Conservation (phyloP, 345 rosid species). For the Nasturtium officinale region DNA sequence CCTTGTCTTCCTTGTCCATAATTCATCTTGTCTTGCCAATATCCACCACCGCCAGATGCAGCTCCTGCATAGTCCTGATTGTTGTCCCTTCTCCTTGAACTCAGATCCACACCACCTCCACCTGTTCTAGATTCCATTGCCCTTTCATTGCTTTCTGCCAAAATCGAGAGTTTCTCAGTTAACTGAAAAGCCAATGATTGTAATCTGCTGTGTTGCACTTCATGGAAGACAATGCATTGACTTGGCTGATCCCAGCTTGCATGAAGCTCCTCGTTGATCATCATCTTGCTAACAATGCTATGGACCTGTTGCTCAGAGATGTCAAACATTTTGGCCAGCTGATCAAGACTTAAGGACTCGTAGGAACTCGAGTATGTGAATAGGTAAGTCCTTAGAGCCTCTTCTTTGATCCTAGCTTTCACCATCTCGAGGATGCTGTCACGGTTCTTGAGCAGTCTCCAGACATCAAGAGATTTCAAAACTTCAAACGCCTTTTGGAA, state of each 20-base stretch:
- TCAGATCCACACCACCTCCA: constrained; percentile 65
- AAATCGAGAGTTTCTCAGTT: constrained; percentile 71
- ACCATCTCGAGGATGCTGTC: constrained; percentile 70
- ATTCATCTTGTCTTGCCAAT: constrained; percentile 42
- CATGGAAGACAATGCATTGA: constrained; percentile 69
- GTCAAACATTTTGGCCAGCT: constrained; percentile 77
- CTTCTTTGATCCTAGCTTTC: constrained; percentile 83
- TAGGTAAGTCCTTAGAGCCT: constrained; percentile 79
- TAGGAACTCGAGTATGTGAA: constrained; percentile 69
- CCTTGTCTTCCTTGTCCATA: constrained; percentile 45
- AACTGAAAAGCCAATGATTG: constrained; percentile 81
- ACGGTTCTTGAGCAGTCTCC: constrained; percentile 72
- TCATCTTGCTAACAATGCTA: constrained; percentile 82
- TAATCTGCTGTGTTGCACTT: constrained; percentile 68
- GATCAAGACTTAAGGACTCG: constrained; percentile 65
- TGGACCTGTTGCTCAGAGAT: constrained; percentile 60
- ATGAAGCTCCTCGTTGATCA: constrained; percentile 55
- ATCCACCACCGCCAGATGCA: constrained; percentile 43
- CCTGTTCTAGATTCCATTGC: constrained; percentile 72
- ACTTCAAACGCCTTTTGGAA: constrained; percentile 65
- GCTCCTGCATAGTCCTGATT: constrained; percentile 45
- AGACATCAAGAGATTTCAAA: constrained; percentile 71
- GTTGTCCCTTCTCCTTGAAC: constrained; percentile 66
- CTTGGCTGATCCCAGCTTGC: constrained; percentile 97
- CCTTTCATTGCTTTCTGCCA: constrained; percentile 82